A percentile compares a stretch with the other conserved stretches of the same genome.
Evolutionary conservation across 805 yeast species (phyloP).

Genomic region (Candida sithepensis): DNA sequence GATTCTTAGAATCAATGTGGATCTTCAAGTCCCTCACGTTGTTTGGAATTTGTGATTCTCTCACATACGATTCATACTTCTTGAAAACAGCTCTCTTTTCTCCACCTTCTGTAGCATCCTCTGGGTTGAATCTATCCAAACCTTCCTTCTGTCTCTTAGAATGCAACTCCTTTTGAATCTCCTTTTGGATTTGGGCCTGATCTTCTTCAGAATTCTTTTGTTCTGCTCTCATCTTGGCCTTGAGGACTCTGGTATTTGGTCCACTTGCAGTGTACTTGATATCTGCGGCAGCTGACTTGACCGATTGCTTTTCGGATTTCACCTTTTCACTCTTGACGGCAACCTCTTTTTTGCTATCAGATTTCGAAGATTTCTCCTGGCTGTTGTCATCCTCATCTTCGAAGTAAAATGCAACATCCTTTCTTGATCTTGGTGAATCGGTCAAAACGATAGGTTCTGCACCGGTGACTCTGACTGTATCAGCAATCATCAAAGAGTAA

Average conservation of each 20-base stretch:
- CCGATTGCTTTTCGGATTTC: slow-evolving; percentile 10
- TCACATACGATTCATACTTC: slow-evolving; percentile 87
- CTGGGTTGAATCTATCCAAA: slow-evolving; percentile 71
- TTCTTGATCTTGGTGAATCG: slow-evolving; percentile 63
- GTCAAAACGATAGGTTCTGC: slow-evolving; percentile 66
- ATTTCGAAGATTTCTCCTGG: slow-evolving; percentile 40
- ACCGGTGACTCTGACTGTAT: slow-evolving; percentile 69
- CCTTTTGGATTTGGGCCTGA: slow-evolving; percentile 73
- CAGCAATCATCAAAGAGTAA: slow-evolving; percentile 74
- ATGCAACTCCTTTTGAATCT: slow-evolving; percentile 78
- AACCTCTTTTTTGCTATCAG: slow-evolving; percentile 29
- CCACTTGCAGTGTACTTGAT: slow-evolving; percentile 26
- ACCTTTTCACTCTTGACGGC: slow-evolving; percentile 17
- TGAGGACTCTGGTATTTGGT: slow-evolving; percentile 62
- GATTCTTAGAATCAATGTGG: slow-evolving; percentile 82
- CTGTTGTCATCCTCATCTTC: slow-evolving; percentile 65
- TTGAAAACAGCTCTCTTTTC: slow-evolving; percentile 75
- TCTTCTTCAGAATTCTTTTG: slow-evolving; percentile 72
- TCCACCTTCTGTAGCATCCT: slow-evolving; percentile 62
- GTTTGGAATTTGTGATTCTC: slow-evolving; percentile 88
- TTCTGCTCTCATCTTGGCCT: slow-evolving; percentile 77
- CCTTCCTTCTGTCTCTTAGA: slow-evolving; percentile 87
- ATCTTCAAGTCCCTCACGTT: slow-evolving; percentile 79
- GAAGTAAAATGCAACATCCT: slow-evolving; percentile 80
- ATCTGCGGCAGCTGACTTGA: slow-evolving; percentile 7